Evolutionary conservation across 2,329 filamentous ascomycete species (phyloP), one percentile per base, ranked within the genome.

Genomic region (Aspergillus neotritici): DNA sequence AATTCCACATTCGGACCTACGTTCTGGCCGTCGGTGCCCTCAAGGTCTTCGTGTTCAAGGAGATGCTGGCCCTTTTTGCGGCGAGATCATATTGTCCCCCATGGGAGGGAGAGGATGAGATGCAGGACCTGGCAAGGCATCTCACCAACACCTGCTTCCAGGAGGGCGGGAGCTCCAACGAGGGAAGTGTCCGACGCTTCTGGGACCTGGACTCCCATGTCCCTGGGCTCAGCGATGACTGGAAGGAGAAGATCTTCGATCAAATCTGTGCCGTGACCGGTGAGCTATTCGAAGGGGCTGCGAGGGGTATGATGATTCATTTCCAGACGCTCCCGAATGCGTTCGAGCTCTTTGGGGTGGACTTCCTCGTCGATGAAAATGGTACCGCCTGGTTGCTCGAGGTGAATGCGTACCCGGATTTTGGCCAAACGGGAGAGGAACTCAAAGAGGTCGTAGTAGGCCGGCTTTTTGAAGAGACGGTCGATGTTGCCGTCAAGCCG

Each of bases 111-210:
- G 59, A 63, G 33, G 67, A 72, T 21, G 59, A 63, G 6, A 54
- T 65, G 25, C 58, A 67, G 5, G 75, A 84, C 53, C 78, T 95
- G 5, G 80, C 81, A 38, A 76, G 82, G 0, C 93, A 96, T 62
- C 76, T 98, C 3, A 98, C 93, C 34, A 98, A 98, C 65, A 97
- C 93, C 2, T 98, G 93, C 64, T 79, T 96, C 2, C 93, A 97
- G 64, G 76, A 78, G 41, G 72, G 69, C 14, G 66, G 63, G n/a
- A 66, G 62, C 39, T 49, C 61, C 15, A 70, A 78, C 47, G 78
- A 81, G 50, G 82, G 81, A 40, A 81, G 79, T 11, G 89, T 95
- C 8, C 76, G 77, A 6, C 71, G 78, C 0, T 94, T 95, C 72
- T 93, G 86, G 82, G 71, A 77, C 4, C 69, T 96, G 0, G 73